These are phyloP conservation scores for Candida easanensis DNA, from an alignment of 805 yeast genomes.

Conservation along the genomic window DNA sequence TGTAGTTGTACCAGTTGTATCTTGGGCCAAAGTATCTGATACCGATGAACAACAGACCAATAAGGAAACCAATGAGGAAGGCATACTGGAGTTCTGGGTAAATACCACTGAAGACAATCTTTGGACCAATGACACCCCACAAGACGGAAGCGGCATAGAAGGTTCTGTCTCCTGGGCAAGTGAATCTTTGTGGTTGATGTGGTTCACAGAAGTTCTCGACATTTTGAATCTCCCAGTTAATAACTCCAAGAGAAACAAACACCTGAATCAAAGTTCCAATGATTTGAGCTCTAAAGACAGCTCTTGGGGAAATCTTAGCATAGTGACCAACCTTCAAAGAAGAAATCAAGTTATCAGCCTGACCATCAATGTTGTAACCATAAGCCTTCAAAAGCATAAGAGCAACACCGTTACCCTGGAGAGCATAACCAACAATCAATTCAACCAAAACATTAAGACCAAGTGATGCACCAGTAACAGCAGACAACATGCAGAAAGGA, in stretches of 20 bases:
- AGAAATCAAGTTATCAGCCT: constrained; percentile 59
- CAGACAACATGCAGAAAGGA: constrained; percentile 46
- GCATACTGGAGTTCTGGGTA: constrained; percentile 65
- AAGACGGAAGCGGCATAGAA: constrained; percentile 41
- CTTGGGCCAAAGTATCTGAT: constrained; percentile 26
- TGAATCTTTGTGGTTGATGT: constrained; percentile 37
- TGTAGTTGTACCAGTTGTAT: constrained; percentile 7
- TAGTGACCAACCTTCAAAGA: constrained; percentile 45
- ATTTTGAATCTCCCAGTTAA: constrained; percentile 35
- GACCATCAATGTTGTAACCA: constrained; percentile 60
- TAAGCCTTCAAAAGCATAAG: constrained; percentile 49
- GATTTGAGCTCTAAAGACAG: constrained; percentile 49
- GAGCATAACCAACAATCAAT: constrained; percentile 53
- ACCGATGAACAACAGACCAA: constrained; percentile 30
- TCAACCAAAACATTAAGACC: constrained; percentile 54
- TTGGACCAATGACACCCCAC: constrained; percentile 57
- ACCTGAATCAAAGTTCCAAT: constrained; percentile 31
- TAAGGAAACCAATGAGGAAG: constrained; percentile 52
- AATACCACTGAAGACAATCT: constrained; percentile 51
- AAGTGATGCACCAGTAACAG: constrained; percentile 46
- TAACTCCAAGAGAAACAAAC: constrained; percentile 30
- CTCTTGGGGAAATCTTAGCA: constrained; percentile 55
- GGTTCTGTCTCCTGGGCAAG: constrained; percentile 38
- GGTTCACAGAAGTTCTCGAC: constrained; percentile 34
- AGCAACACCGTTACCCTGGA: constrained; percentile 50